Conservation (phyloP, 176 grass and related monocot species). For the Phoenix dactylifera region DNA sequence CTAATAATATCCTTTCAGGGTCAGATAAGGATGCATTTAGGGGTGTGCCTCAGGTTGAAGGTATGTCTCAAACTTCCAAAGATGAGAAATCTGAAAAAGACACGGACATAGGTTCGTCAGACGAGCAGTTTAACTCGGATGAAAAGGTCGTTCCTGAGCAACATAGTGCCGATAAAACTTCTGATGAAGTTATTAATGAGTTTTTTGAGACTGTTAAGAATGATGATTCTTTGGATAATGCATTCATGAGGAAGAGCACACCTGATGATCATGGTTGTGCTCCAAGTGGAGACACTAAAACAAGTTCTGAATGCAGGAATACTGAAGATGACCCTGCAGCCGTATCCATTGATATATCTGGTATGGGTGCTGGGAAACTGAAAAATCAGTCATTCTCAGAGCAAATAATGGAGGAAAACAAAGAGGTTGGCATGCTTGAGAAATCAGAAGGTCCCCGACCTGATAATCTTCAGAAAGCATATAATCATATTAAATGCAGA, state of each 20-base stretch:
- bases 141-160: constrained; percentile 26
- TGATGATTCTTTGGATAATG: constrained; percentile 34
- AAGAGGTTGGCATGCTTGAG: constrained; percentile 23
- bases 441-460: constrained; percentile 32
- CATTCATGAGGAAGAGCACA: constrained; percentile 5
- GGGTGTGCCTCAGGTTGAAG: constrained; percentile 14
- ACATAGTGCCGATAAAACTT: constrained; percentile 23
- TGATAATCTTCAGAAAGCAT: constrained; percentile 22
- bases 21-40: constrained; percentile 15
- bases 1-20: constrained; percentile 9
- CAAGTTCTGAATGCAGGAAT: neutral
- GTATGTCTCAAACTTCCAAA: constrained; percentile 20
- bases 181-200: constrained; percentile 29
- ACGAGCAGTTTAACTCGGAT: constrained; percentile 14
- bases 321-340: constrained; percentile 11
- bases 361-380: constrained; percentile 14
- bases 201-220: constrained; percentile 33
- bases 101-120: constrained; percentile 18
- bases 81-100: constrained; percentile 27
- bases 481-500: constrained; percentile 6
- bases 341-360: constrained; percentile 2
- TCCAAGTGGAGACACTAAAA: neutral
- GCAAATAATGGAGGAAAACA: constrained; percentile 23
- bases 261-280: neutral
- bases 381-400: constrained; percentile 23